Conservation (phyloP, 371 early-diverging fungal species). For the Sporodiniella umbellata region DNA sequence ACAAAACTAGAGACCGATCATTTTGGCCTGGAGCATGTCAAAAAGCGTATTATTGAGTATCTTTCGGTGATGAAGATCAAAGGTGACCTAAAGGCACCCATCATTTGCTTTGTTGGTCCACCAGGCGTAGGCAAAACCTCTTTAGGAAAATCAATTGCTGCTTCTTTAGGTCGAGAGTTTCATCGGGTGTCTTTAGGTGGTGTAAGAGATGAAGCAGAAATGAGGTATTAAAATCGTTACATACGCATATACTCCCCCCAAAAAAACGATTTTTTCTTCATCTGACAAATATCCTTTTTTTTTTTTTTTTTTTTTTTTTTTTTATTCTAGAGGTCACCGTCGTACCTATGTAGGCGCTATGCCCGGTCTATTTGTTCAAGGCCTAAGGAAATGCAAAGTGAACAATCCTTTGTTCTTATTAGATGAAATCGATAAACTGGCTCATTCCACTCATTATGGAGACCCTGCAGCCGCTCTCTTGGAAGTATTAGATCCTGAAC, state of each 20-base stretch:
- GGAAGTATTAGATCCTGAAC: slow-evolving; percentile 89
- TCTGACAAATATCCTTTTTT: too few species aligned
- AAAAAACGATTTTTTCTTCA: too few species aligned
- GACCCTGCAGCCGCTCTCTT: slow-evolving; percentile 83
- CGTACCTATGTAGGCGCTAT: slow-evolving; percentile 88
- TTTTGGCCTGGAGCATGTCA: slow-evolving; percentile 80
- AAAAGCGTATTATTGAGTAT: slow-evolving; percentile 80
- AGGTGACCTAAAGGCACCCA: slow-evolving; percentile 76
- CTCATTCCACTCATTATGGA: slow-evolving; percentile 62
- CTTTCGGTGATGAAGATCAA: slow-evolving; percentile 80
- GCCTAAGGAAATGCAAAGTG: slow-evolving; percentile 67
- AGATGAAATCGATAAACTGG: slow-evolving; percentile 71
- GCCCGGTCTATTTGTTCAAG: slow-evolving; percentile 84
- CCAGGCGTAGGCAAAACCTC: slow-evolving; percentile 88
- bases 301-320: too few species aligned
- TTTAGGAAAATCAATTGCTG: slow-evolving; percentile 77
- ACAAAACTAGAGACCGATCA: slow-evolving; percentile 77
- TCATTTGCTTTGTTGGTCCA: slow-evolving; percentile 79
- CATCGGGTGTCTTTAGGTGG: slow-evolving; percentile 86
- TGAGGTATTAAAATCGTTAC: slow-evolving; percentile 50
- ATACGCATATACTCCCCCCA: too few species aligned
- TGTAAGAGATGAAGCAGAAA: slow-evolving; percentile 86
- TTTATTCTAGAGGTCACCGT: slow-evolving; percentile 68
- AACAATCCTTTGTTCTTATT: slow-evolving; percentile 80
- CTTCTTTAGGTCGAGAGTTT: slow-evolving; percentile 78